phyloP scores from a whole-genome alignment of 2,329 filamentous ascomycete species.

The Sporothrix inflata region DNA sequence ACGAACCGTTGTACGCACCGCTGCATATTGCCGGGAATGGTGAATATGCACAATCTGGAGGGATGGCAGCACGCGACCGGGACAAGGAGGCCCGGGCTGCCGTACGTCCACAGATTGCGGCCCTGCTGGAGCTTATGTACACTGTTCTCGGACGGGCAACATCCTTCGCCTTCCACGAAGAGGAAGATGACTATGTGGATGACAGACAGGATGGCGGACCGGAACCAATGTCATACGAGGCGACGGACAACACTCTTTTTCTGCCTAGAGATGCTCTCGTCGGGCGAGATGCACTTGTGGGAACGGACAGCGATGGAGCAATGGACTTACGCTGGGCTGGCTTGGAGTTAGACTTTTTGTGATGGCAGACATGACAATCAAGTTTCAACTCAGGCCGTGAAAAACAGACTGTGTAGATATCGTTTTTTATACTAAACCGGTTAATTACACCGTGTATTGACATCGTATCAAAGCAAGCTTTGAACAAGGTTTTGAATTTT shows the following conservation, averaged over 20 bases:
- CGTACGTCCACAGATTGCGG: background rate
- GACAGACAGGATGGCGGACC: background rate
- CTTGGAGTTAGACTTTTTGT: background rate
- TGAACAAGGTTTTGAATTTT: too few relatives aligned
- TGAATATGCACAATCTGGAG: background rate
- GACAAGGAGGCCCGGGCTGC: background rate
- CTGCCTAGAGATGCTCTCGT: background rate
- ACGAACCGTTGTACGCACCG: background rate
- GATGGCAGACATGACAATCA: too few relatives aligned
- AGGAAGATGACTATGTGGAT: background rate
- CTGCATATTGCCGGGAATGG: background rate
- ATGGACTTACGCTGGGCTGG: background rate
- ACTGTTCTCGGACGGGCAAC: background rate
- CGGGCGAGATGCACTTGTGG: background rate
- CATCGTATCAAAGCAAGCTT: too few relatives aligned
- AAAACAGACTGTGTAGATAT: too few relatives aligned
- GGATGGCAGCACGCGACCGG: background rate
- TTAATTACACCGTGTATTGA: too few relatives aligned
- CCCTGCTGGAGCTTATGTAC: background rate
- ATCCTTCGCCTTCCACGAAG: background rate
- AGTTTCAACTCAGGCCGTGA: too few relatives aligned
- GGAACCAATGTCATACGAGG: background rate
- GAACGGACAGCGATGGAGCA: background rate
- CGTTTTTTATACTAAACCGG: too few relatives aligned
- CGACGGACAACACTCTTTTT: background rate